Percentiles rank a stretch among this genome's conserved stretches.
phyloP scores from a whole-genome alignment of 257 asterid genomes.

The Penstemon barbatus region DNA sequence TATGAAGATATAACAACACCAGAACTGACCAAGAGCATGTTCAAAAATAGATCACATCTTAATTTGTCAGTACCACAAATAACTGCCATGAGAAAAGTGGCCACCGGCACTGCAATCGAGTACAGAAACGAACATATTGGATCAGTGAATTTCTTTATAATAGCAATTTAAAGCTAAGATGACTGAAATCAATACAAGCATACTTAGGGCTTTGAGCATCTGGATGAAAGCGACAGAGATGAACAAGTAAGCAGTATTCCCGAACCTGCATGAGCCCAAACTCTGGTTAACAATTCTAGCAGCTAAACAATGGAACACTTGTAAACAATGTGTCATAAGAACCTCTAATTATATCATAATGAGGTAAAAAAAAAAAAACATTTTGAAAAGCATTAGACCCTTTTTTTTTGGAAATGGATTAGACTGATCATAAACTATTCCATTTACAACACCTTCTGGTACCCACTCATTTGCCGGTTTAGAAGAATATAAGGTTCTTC shows the following conservation, averaged over 20 bases:
- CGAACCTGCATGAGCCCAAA: conserved; percentile 68
- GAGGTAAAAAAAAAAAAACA: not conserved
- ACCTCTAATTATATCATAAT: not conserved
- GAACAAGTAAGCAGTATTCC: conserved; percentile 93
- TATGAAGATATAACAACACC: conserved; percentile 96
- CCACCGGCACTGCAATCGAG: conserved; percentile 90
- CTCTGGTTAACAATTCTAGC: conserved; percentile 19
- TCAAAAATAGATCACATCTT: conserved; percentile 79
- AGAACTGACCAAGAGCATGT: conserved; percentile 90
- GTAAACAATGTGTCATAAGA: not conserved
- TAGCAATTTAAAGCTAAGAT: conserved; percentile 17
- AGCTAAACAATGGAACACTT: not conserved
- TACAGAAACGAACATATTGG: conserved; percentile 20
- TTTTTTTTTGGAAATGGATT: not conserved
- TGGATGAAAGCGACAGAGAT: conserved; percentile 99
- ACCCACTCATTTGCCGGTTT: not conserved
- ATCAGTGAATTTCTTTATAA: conserved; percentile 30
- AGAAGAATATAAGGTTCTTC: not conserved
- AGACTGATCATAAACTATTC: not conserved
- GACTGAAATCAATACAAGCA: conserved; percentile 29
- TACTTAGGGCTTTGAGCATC: conserved; percentile 99
- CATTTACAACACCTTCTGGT: conserved; percentile 2
- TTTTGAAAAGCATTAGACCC: not conserved
- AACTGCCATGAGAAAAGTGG: conserved; percentile 93
- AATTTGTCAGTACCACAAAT: conserved; percentile 91